Evolutionary conservation across 2,329 filamentous ascomycete species (phyloP).

Genomic region (Sporothrix euskadiensis): DNA sequence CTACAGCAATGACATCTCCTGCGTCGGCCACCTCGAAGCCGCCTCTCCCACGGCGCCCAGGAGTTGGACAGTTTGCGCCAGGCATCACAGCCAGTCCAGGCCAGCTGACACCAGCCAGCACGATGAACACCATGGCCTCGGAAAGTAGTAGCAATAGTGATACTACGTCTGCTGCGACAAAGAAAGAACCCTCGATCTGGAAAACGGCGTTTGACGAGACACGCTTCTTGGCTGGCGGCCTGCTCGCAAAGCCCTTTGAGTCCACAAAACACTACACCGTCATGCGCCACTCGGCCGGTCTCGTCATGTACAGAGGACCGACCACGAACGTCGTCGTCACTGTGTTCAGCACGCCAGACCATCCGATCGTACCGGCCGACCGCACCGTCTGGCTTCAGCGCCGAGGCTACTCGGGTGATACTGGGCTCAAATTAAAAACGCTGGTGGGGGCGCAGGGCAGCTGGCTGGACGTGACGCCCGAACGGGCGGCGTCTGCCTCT

Average conservation of each 20-base stretch:
- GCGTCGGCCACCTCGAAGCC: background rate
- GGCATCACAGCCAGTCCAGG: background rate
- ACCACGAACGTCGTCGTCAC: slow-evolving; percentile 65
- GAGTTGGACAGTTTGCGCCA: background rate
- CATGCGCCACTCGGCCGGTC: slow-evolving; percentile 63
- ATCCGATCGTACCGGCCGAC: slow-evolving; percentile 52
- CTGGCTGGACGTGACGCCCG: slow-evolving; percentile 70
- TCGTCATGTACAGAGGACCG: slow-evolving; percentile 67
- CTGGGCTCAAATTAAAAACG: slow-evolving; percentile 66
- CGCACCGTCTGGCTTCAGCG: slow-evolving; percentile 68
- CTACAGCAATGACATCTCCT: background rate
- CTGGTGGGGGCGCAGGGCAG: slow-evolving; percentile 58
- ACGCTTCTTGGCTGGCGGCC: slow-evolving; percentile 64
- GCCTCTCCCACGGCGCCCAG: background rate
- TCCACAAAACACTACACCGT: slow-evolving; percentile 67
- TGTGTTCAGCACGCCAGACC: slow-evolving; percentile 57
- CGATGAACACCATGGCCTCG: background rate
- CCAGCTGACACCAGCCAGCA: background rate
- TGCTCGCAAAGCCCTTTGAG: slow-evolving; percentile 63
- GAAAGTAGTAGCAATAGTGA: background rate
- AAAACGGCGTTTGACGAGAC: slow-evolving; percentile 54
- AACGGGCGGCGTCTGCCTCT: slow-evolving; percentile 46
- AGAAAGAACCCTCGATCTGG: slow-evolving; percentile 15
- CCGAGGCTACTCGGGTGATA: slow-evolving; percentile 67
- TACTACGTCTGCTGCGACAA: background rate